Evolutionary conservation across 192 early-diverging fungal species (phyloP).

Genomic region (Coemansia sp.): DNA sequence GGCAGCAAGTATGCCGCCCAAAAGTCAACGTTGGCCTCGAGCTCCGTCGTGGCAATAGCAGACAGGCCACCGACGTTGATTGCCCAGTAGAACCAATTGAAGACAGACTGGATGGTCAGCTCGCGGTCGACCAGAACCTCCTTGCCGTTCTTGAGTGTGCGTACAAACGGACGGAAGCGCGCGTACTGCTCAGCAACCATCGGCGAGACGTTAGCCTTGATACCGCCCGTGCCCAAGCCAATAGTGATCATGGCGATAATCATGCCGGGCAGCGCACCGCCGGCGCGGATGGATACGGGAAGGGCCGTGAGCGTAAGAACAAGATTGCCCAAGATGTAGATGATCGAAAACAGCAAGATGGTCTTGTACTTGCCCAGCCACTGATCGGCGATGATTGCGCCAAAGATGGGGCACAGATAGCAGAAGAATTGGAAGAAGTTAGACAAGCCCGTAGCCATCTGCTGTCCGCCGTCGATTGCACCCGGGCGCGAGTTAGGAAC

Average conservation of each 20-base stretch:
- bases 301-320: slow-evolving; percentile 66
- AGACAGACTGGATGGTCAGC: slow-evolving; percentile 74
- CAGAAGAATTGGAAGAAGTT: slow-evolving; percentile 68
- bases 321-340: slow-evolving; percentile 67
- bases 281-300: slow-evolving; percentile 55
- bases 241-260: slow-evolving; percentile 72
- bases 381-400: slow-evolving; percentile 69
- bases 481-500: slow-evolving; percentile 48
- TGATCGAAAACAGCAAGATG: slow-evolving; percentile 62
- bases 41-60: slow-evolving; percentile 59
- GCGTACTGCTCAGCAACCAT: slow-evolving; percentile 74
- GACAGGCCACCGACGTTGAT: slow-evolving; percentile 65
- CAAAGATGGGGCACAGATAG: slow-evolving; percentile 61
- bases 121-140: slow-evolving; percentile 67
- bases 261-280: slow-evolving; percentile 65
- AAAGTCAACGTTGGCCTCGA: slow-evolving; percentile 59
- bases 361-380: slow-evolving; percentile 76
- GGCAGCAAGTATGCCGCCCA: slow-evolving; percentile 63
- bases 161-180: slow-evolving; percentile 60
- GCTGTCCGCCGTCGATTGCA: slow-evolving; percentile 57
- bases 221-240: slow-evolving; percentile 75
- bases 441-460: slow-evolving; percentile 57
- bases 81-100: slow-evolving; percentile 82
- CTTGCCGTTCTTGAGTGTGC: slow-evolving; percentile 55
- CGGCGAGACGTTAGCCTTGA: slow-evolving; percentile 78